phyloP scores from a whole-genome alignment of 495 filamentous ascomycete genomes.

The Clohesyomyces aquaticus region DNA sequence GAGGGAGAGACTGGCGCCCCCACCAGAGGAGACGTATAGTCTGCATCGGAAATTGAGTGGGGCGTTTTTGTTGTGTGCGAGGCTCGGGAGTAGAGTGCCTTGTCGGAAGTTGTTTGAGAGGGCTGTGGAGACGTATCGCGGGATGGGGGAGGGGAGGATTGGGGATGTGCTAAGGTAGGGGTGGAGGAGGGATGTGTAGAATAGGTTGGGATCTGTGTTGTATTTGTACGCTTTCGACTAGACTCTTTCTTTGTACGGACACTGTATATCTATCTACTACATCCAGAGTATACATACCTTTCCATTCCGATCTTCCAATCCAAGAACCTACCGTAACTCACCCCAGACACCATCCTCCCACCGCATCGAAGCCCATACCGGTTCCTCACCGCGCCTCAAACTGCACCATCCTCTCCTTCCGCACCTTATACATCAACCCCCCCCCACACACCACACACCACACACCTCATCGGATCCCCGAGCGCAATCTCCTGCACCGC shows the following conservation, averaged over 20 bases:
- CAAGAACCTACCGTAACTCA: not conserved
- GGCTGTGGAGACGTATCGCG: conserved; percentile 60
- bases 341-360: not conserved
- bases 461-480: conserved; percentile 10
- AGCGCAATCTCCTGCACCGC: not conserved
- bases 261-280: no score
- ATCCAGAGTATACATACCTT: no score
- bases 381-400: conserved; percentile 8
- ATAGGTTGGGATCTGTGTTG: no score
- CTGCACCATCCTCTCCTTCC: conserved; percentile 26
- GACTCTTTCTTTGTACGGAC: no score
- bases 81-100: conserved; percentile 75
- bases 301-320: not conserved
- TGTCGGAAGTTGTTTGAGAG: conserved; percentile 81
- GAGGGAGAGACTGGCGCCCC: conserved; percentile 80
- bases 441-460: conserved; percentile 9
- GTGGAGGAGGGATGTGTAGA: not conserved
- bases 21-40: conserved; percentile 97
- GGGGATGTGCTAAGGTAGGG: conserved; percentile 31
- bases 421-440: conserved; percentile 11
- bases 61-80: conserved; percentile 89
- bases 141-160: no score
- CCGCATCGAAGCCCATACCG: not conserved
- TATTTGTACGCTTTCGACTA: no score
- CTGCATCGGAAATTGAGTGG: conserved; percentile 95